Evolutionary conservation across 1,139 yeast genomes (phyloP).

Genomic region (Spathaspora sp.): DNA sequence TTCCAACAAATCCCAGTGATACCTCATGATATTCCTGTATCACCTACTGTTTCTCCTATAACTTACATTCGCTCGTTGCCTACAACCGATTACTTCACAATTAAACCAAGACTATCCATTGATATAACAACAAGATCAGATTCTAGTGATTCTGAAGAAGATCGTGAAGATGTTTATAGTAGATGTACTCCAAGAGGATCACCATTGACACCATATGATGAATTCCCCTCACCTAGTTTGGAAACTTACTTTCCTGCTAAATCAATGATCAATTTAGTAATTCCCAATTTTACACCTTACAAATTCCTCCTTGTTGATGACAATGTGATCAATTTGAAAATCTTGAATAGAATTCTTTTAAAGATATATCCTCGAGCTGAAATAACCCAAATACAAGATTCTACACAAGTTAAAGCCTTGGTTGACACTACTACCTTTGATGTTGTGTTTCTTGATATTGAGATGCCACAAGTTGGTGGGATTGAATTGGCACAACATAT

Average conservation of each 20-base stretch:
- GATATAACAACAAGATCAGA: constrained; percentile 4
- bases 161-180: constrained; percentile 4
- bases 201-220: constrained; percentile 15
- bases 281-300: constrained; percentile 25
- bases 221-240: constrained; percentile 3
- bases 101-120: constrained; percentile 14
- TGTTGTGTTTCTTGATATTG: constrained; percentile 44
- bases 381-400: constrained; percentile 31
- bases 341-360: constrained; percentile 31
- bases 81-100: constrained; percentile 12
- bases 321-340: constrained; percentile 41
- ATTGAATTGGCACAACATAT: constrained; percentile 36
- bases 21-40: background rate
- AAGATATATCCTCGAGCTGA: constrained; percentile 37
- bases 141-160: constrained; percentile 1
- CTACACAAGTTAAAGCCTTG: constrained; percentile 27
- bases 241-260: background rate
- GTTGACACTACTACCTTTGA: constrained; percentile 26
- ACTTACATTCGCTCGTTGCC: background rate
- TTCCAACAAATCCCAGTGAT: background rate
- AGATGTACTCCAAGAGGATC: constrained; percentile 3
- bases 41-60: constrained; percentile 1
- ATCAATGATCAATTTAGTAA: constrained; percentile 6
- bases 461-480: constrained; percentile 48
- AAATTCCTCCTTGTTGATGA: constrained; percentile 44